phyloP scores from a whole-genome alignment of 495 filamentous ascomycete genomes.

The Immersiella caudata region DNA sequence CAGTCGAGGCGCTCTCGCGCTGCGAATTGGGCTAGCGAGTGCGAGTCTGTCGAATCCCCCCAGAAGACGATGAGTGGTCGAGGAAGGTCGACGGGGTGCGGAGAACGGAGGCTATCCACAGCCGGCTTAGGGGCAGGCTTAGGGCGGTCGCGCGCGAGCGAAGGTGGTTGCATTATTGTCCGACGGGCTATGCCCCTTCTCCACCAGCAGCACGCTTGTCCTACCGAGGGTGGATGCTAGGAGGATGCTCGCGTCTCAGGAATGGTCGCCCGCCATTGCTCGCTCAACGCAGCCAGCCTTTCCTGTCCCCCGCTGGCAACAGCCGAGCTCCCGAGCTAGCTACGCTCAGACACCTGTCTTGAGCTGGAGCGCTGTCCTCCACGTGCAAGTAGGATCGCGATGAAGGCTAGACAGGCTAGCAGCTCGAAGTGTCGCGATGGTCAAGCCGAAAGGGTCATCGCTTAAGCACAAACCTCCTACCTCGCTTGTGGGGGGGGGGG shows the following conservation, averaged over 20 bases:
- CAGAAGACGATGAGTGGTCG: neutral
- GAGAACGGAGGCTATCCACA: neutral
- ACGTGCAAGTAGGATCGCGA: neutral
- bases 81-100: neutral
- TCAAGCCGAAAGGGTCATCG: neutral
- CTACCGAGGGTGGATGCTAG: neutral
- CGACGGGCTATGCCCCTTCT: neutral
- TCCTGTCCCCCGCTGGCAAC: neutral
- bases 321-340: neutral
- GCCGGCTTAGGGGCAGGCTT: neutral
- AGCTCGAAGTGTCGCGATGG: neutral
- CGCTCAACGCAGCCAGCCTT: neutral
- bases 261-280: neutral
- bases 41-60: neutral
- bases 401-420: neutral
- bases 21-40: neutral
- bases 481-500: neutral
- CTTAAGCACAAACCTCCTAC: neutral
- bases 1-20: neutral
- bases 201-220: neutral
- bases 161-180: neutral
- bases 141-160: neutral
- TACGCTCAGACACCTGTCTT: neutral
- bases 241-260: neutral
- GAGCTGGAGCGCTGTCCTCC: neutral